Evolutionary conservation across 2,329 filamentous ascomycete species (phyloP).

Genomic region (Clonostachys rosea): DNA sequence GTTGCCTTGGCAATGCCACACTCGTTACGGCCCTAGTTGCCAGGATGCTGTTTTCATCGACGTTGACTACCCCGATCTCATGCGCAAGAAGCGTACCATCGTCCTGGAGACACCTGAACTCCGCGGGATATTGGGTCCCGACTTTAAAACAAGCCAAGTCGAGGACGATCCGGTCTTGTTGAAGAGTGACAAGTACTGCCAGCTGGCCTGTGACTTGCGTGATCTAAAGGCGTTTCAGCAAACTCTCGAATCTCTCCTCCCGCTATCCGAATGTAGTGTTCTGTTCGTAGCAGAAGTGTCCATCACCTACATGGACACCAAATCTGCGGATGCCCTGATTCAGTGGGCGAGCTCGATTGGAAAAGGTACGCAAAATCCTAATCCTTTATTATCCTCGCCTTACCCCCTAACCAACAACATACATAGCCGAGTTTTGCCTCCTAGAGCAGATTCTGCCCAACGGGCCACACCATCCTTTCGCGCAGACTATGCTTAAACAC

Average conservation of each 20-base stretch:
- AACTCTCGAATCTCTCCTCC: conserved; percentile 53
- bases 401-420: no score
- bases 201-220: conserved; percentile 77
- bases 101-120: conserved; percentile 62
- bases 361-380: conserved; percentile 45
- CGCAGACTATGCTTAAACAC: conserved; percentile 77
- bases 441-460: conserved; percentile 84
- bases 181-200: conserved; percentile 66
- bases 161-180: conserved; percentile 48
- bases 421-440: conserved; percentile 71
- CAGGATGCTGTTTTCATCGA: conserved; percentile 68
- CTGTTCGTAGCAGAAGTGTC: conserved; percentile 88
- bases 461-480: conserved; percentile 76
- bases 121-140: conserved; percentile 20
- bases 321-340: conserved; percentile 69
- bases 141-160: conserved; percentile 23
- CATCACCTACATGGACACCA: conserved; percentile 80
- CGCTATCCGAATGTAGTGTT: conserved; percentile 55
- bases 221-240: conserved; percentile 57
- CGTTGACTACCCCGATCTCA: conserved; percentile 79
- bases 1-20: conserved; percentile 77
- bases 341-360: conserved; percentile 70
- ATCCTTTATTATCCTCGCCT: no score
- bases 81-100: conserved; percentile 66
- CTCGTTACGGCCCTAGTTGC: conserved; percentile 57